Percentiles rank a stretch among this genome's conserved stretches.
These are phyloP conservation scores for Vigna mungo DNA, from an alignment of 306 rosid species.

Conservation along the genomic window DNA sequence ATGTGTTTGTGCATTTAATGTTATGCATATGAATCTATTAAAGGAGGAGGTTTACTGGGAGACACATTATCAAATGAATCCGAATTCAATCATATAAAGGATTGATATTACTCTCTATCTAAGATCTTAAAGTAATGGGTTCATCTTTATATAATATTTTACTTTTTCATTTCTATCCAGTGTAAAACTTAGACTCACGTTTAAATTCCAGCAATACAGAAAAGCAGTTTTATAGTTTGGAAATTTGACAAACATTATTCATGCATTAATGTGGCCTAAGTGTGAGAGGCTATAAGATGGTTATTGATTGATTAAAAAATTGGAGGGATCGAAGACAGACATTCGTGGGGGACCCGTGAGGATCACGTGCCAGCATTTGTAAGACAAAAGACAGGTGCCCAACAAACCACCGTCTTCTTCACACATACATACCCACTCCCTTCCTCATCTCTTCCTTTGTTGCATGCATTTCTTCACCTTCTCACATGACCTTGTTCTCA, in stretches of 20 bases:
- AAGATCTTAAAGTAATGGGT: no score
- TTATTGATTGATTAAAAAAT: slow-evolving; percentile 32
- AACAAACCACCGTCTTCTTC: slow-evolving; percentile 49
- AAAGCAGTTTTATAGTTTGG: neutral
- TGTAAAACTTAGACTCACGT: no score
- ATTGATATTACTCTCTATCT: no score
- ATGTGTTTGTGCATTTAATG: neutral
- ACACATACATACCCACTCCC: neutral
- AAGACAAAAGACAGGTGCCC: slow-evolving; percentile 58
- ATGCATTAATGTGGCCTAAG: slow-evolving; percentile 43
- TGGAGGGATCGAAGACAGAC: slow-evolving; percentile 73
- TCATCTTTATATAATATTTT: no score
- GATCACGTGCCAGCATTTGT: slow-evolving; percentile 59
- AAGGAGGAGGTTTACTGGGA: no score
- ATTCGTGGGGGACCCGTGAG: slow-evolving; percentile 75
- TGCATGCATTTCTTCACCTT: slow-evolving; percentile 15
- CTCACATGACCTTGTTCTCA: slow-evolving; percentile 56
- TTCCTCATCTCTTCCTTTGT: slow-evolving; percentile 18
- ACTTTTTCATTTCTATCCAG: no score
- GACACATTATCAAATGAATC: no score
- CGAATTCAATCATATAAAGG: no score
- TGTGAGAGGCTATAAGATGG: slow-evolving; percentile 7
- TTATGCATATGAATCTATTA: no score
- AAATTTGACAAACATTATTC: slow-evolving; percentile 25
- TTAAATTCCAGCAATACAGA: fast-evolving